A percentile compares a stretch with the other conserved stretches of the same genome.
phyloP scores from a whole-genome alignment of 2,329 filamentous ascomycete species.

The Fusarium sp. region DNA sequence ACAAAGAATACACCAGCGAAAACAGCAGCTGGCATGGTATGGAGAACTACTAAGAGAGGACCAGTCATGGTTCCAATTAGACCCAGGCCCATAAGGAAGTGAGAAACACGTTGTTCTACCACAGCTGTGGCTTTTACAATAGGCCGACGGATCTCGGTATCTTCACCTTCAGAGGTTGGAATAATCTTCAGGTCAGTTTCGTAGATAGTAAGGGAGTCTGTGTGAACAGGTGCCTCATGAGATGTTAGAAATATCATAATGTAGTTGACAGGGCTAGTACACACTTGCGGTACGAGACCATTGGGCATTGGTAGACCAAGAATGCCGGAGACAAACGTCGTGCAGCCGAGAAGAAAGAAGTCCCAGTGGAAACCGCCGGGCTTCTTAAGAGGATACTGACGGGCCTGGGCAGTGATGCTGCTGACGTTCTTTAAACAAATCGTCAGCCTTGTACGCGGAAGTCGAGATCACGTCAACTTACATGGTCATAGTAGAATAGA shows the following conservation, averaged over 20 bases:
- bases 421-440: neutral
- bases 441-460: neutral
- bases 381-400: constrained; percentile 2
- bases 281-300: neutral
- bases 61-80: constrained; percentile 6
- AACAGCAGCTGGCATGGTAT: neutral
- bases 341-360: constrained; percentile 1
- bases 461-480: neutral
- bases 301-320: constrained; percentile 3
- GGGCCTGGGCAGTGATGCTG: constrained; percentile 3
- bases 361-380: constrained; percentile 11
- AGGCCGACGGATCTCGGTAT: neutral
- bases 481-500: constrained; percentile 6
- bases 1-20: constrained; percentile 8
- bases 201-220: neutral
- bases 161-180: neutral
- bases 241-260: too few relatives aligned
- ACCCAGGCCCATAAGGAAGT: constrained; percentile 2
- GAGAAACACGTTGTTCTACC: constrained; percentile 4
- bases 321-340: constrained; percentile 3
- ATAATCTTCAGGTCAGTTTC: neutral
- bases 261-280: fast-evolving
- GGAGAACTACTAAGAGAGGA: neutral
- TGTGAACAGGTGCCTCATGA: neutral
- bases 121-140: neutral